Conservation (phyloP, 1,284 basidiomycete genomes). For the Xerocomus amazonicus region DNA sequence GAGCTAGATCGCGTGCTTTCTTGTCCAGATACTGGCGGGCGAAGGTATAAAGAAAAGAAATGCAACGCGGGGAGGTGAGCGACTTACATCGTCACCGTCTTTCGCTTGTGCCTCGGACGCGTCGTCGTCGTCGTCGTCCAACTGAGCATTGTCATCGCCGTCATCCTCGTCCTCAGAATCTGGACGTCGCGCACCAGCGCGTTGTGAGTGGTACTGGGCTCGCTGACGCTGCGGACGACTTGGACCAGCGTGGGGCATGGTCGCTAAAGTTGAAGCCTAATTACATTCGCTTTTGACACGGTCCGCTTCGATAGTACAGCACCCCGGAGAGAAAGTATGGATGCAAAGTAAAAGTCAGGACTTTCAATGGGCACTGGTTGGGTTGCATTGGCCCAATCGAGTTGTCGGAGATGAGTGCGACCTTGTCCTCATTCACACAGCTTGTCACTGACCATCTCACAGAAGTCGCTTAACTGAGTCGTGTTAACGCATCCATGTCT, state of each 20-base stretch:
- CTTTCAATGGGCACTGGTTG: too few species aligned
- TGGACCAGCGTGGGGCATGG: conserved; percentile 25
- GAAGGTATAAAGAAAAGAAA: background rate
- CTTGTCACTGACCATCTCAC: too few species aligned
- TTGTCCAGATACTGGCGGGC: conserved; percentile 49
- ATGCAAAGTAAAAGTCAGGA: too few species aligned
- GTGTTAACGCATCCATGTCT: conserved; percentile 18
- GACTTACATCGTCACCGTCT: conserved; percentile 24
- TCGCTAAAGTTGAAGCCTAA: background rate
- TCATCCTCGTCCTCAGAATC: conserved; percentile 26
- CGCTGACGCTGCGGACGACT: conserved; percentile 30
- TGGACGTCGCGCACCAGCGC: conserved; percentile 13
- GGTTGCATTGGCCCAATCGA: too few species aligned
- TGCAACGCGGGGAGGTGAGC: background rate
- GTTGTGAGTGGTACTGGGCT: conserved; percentile 32
- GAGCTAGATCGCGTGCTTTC: conserved; percentile 63
- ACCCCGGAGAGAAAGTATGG: too few species aligned
- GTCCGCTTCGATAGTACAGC: too few species aligned
- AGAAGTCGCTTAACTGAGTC: too few species aligned
- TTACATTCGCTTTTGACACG: too few species aligned
- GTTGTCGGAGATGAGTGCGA: too few species aligned
- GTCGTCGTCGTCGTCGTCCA: conserved; percentile 34
- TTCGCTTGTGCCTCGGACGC: conserved; percentile 5
- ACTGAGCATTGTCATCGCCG: conserved; percentile 17
- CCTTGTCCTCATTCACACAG: too few species aligned